Evolutionary conservation across 1,284 basidiomycete species (phyloP).

Genomic region (Ceratobasidium sp.): DNA sequence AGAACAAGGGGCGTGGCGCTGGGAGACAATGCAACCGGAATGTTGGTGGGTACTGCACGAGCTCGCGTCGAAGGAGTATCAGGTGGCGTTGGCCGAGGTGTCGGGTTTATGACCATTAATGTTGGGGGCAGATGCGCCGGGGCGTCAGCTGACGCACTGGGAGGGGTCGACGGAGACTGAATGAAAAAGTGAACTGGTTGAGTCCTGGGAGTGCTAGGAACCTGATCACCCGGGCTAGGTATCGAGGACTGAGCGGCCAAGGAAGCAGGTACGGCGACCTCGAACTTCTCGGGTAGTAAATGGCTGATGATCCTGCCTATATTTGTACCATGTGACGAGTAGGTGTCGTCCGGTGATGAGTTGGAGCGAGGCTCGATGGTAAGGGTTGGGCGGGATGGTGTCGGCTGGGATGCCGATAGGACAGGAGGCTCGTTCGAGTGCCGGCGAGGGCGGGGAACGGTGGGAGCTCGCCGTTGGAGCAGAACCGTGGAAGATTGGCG

Average conservation of each 20-base stretch:
- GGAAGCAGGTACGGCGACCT: constrained; percentile 39
- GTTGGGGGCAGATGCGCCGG: constrained; percentile 42
- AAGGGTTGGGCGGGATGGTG: constrained; percentile 10
- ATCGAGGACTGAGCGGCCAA: constrained; percentile 30
- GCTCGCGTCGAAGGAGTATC: constrained; percentile 56
- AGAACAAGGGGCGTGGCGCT: constrained; percentile 17
- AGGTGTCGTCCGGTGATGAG: constrained; percentile 18
- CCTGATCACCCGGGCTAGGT: constrained; percentile 4
- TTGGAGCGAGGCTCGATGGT: constrained; percentile 26
- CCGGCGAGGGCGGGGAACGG: neutral
- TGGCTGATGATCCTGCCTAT: constrained; percentile 64
- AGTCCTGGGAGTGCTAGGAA: constrained; percentile 15
- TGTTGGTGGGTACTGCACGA: constrained; percentile 20
- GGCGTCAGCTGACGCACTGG: constrained; percentile 39
- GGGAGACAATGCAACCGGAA: constrained; percentile 22
- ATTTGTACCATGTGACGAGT: constrained; percentile 36
- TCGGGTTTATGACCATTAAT: constrained; percentile 60
- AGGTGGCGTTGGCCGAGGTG: constrained; percentile 54
- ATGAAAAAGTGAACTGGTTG: constrained; percentile 37
- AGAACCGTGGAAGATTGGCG: constrained; percentile 25
- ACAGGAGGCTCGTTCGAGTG: constrained; percentile 17
- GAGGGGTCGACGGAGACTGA: constrained; percentile 37
- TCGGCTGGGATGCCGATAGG: constrained; percentile 28
- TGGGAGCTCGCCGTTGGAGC: constrained; percentile 6
- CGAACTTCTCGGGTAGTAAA: constrained; percentile 56